Percentiles rank a stretch among this genome's conserved stretches.
Evolutionary conservation across 192 early-diverging fungal species (phyloP).

Genomic region (Backusella parvicylindrica): DNA sequence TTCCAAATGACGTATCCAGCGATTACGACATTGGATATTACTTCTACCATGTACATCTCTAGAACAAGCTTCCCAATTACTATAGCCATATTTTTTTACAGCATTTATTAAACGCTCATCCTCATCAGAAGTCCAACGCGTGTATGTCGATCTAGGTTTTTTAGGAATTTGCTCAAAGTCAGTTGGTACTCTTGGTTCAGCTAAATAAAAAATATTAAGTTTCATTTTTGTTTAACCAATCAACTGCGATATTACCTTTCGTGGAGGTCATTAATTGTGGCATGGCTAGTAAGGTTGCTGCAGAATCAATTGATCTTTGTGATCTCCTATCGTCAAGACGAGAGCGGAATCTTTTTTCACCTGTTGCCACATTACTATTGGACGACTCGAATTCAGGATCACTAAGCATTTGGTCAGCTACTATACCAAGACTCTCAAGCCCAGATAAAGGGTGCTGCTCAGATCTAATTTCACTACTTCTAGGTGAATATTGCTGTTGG

Average conservation of each 20-base stretch:
- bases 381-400: slow-evolving; percentile 26
- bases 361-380: not conserved
- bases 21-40: slow-evolving; percentile 44
- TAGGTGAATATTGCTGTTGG: slow-evolving; percentile 33
- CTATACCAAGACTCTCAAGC: slow-evolving; percentile 32
- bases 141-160: slow-evolving; percentile 23
- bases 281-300: slow-evolving; percentile 29
- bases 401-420: slow-evolving; percentile 39
- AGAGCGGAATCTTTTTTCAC: not conserved
- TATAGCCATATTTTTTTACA: slow-evolving; percentile 29
- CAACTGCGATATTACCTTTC: not conserved
- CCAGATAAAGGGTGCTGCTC: slow-evolving; percentile 23
- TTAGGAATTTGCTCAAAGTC: slow-evolving; percentile 4
- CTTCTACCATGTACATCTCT: slow-evolving; percentile 33
- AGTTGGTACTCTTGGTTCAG: not conserved
- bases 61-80: slow-evolving; percentile 42
- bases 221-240: slow-evolving; percentile 1
- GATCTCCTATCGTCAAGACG: slow-evolving; percentile 27
- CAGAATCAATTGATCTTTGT: slow-evolving; percentile 36
- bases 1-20: slow-evolving; percentile 30
- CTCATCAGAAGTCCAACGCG: slow-evolving; percentile 37
- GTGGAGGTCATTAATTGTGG: slow-evolving; percentile 11
- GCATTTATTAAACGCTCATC: slow-evolving; percentile 32
- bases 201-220: not conserved
- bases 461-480: slow-evolving; percentile 14